These are phyloP conservation scores for Boletellus sp. DNA, from an alignment of 768 basidiomycete genomes.

Conservation along the genomic window DNA sequence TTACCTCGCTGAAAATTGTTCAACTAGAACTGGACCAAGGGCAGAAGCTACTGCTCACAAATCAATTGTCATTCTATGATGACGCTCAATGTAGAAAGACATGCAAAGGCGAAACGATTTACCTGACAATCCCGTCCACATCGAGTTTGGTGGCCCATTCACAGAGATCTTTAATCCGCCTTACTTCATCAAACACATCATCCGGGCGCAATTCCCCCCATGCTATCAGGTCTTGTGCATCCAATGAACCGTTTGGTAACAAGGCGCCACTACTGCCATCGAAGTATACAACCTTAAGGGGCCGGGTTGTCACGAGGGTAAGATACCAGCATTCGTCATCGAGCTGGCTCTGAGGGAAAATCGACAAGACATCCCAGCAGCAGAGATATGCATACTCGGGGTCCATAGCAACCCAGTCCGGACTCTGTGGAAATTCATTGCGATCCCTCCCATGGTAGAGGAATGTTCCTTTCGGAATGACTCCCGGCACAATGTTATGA, in stretches of 20 bases:
- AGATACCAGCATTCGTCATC: slow-evolving; percentile 16
- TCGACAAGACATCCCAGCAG: slow-evolving; percentile 21
- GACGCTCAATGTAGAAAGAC: background rate
- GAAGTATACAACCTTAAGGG: slow-evolving; percentile 48
- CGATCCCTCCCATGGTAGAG: slow-evolving; percentile 31
- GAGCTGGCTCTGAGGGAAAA: background rate
- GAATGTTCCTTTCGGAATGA: slow-evolving; percentile 33
- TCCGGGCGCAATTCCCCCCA: slow-evolving; percentile 21
- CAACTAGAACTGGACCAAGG: background rate
- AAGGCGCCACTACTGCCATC: slow-evolving; percentile 46
- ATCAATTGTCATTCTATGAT: slow-evolving; percentile 19
- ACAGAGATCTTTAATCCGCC: slow-evolving; percentile 31
- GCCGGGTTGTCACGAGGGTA: slow-evolving; percentile 18
- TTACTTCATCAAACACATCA: background rate
- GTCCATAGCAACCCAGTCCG: slow-evolving; percentile 35
- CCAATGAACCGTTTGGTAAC: slow-evolving; percentile 40
- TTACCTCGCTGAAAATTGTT: slow-evolving; percentile 25
- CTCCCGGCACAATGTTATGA: slow-evolving; percentile 30
- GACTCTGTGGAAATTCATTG: slow-evolving; percentile 23
- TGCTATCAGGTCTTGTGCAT: slow-evolving; percentile 44
- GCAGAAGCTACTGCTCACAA: slow-evolving; percentile 18
- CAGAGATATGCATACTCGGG: slow-evolving; percentile 39
- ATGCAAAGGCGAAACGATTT: background rate
- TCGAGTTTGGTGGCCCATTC: slow-evolving; percentile 42
- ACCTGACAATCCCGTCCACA: slow-evolving; percentile 45